These are phyloP conservation scores for Syzygium syzygioides DNA, from an alignment of 441 rosid genomes.

Conservation along the genomic window DNA sequence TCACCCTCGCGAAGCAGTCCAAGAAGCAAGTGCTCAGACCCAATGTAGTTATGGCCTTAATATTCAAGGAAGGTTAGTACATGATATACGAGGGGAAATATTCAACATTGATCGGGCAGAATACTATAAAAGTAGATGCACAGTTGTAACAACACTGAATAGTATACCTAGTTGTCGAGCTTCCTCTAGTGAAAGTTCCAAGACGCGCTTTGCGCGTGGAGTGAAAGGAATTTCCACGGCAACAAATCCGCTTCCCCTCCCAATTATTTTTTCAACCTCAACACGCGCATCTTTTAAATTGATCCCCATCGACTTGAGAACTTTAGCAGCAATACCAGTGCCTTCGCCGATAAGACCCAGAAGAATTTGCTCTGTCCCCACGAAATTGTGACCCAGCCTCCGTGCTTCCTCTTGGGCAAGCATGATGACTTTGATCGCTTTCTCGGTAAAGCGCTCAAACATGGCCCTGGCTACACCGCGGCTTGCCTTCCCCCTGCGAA, in stretches of 20 bases:
- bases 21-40: slow-evolving; percentile 96
- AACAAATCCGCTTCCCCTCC: slow-evolving; percentile 95
- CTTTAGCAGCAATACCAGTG: slow-evolving; percentile 97
- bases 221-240: slow-evolving; percentile 98
- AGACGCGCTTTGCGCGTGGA: slow-evolving; percentile 94
- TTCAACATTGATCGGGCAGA: background rate
- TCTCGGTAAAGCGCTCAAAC: slow-evolving; percentile 97
- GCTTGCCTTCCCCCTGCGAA: slow-evolving; percentile 37
- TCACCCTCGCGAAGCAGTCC: slow-evolving; percentile 98
- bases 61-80: background rate
- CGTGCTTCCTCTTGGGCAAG: slow-evolving; percentile 98
- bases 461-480: slow-evolving; percentile 62
- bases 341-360: slow-evolving; percentile 98
- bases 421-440: slow-evolving; percentile 98
- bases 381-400: slow-evolving; percentile 96
- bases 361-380: slow-evolving; percentile 94
- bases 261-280: slow-evolving; percentile 95
- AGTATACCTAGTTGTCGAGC: slow-evolving; percentile 84
- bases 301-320: slow-evolving; percentile 96
- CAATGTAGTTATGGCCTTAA: slow-evolving; percentile 95
- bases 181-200: slow-evolving; percentile 91
- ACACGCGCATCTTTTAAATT: slow-evolving; percentile 95
- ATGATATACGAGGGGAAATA: background rate
- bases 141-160: background rate
- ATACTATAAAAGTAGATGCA: background rate